A percentile compares a stretch with the other conserved stretches of the same genome.
Conservation (phyloP, 176 grass and related monocot species). For the Panicum miliaceum region DNA sequence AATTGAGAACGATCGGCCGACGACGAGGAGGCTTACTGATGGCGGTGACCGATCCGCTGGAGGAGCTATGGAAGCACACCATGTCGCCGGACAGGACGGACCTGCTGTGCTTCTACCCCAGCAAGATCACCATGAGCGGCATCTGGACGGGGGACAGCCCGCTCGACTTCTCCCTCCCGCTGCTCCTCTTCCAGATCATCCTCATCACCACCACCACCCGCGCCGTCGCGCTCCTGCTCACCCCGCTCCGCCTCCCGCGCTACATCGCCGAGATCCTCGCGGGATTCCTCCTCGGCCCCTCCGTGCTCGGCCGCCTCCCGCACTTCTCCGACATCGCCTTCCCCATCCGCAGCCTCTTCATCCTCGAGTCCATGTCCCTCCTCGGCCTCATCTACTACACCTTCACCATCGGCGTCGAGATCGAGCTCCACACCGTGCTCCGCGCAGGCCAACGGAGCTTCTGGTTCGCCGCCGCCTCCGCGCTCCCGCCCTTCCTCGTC, state of each 20-base stretch:
- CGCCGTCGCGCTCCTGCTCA: constrained; percentile 47
- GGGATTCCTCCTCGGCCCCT: constrained; percentile 62
- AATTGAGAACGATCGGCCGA: too few species aligned
- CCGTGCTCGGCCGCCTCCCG: constrained; percentile 56
- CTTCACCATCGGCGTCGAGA: constrained; percentile 72
- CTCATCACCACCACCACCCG: constrained; percentile 62
- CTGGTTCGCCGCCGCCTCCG: constrained; percentile 58
- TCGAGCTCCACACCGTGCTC: constrained; percentile 51
- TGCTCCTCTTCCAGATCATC: constrained; percentile 71
- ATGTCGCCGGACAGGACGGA: neutral
- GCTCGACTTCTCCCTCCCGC: constrained; percentile 59
- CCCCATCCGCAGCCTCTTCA: constrained; percentile 60
- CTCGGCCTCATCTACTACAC: constrained; percentile 75
- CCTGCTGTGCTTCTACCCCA: constrained; percentile 59
- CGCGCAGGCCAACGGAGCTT: constrained; percentile 43
- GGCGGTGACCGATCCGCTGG: constrained; percentile 13
- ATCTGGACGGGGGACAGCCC: constrained; percentile 63
- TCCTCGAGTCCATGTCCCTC: constrained; percentile 71
- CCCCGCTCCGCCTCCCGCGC: constrained; percentile 62
- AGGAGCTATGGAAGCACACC: constrained; percentile 28
- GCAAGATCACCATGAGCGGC: constrained; percentile 62
- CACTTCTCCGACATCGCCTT: constrained; percentile 48
- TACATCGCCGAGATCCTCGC: constrained; percentile 73
- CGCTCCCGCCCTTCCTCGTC: constrained; percentile 60
- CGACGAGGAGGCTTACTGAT: too few species aligned